Evolutionary conservation across 129 eudicot species (phyloP), one percentile per base, ranked within the genome.

Genomic region (Flaveria linearis): DNA sequence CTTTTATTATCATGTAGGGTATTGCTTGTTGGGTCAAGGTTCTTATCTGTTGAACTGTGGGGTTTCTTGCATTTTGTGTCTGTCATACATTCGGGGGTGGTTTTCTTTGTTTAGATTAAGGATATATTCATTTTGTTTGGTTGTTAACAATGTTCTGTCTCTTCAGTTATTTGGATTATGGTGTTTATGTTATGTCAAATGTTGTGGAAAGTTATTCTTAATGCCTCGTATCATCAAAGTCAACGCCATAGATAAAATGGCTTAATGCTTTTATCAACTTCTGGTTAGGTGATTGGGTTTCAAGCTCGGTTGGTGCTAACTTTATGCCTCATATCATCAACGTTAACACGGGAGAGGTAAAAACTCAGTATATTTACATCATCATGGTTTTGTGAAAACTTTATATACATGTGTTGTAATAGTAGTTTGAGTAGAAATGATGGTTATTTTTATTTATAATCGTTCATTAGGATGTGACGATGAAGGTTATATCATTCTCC

Each of bases 331-430:
- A 90, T 81, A 85, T 93, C 53, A 86, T 93, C 80, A 88, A 86
- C 2, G 98, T 93, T 67, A 87, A 90, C 83, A 79, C 92, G 11
- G 98, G 97, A 81, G 98, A 94, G 97, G 98, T 94, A 84, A 78
- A 63, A 36, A 11, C 64, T 36, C 30, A 12, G 18, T 26, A 16
- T 39, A 14, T 60, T 42, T 68, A 67, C 39, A 13, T 9, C 36
- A 30, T 18, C 2, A 0, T 2, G 65, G 52, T 50, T 66, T 47
- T 76, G 63, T 49, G 36, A 50, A 50, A 50, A 30, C 7, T 46
- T 14, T 43, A 9, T 60, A 52, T 69, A 2, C 41, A 15, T 47
- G 23, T 45, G 30, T 47, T 23, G 39, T 14, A 36, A 4, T 16
- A 76, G 10, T 58, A 36, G 41, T 36, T 36, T 36, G 41, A 28